Conservation (phyloP, 2,329 filamentous ascomycete genomes). For the Trichophyton schoenleinii region DNA sequence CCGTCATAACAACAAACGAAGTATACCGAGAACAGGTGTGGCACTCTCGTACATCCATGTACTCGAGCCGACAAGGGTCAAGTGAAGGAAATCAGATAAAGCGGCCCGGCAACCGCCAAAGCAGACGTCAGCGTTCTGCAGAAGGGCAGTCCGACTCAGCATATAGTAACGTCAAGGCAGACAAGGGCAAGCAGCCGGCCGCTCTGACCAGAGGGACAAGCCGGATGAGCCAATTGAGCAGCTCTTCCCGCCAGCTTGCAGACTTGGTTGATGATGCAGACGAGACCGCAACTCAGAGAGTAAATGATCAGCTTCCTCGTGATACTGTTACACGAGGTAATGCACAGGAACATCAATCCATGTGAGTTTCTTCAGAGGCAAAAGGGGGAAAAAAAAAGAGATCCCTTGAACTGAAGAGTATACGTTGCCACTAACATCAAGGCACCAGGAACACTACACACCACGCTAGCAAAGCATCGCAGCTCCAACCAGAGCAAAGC, state of each 20-base stretch:
- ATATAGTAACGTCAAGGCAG: neutral
- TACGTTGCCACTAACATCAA: neutral
- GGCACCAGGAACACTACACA: neutral
- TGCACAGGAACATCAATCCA: conserved; percentile 39
- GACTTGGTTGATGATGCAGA: conserved; percentile 56
- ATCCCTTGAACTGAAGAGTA: neutral
- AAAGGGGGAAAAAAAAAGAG: neutral
- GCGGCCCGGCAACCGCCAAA: conserved; percentile 16
- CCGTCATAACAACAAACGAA: conserved; percentile 75
- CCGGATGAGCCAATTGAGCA: conserved; percentile 35
- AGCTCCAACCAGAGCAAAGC: neutral
- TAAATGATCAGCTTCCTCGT: conserved; percentile 42
- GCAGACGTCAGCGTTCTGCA: neutral
- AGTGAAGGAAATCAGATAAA: conserved; percentile 24
- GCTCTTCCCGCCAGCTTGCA: conserved; percentile 45
- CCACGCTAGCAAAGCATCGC: neutral
- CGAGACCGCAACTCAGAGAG: conserved; percentile 50
- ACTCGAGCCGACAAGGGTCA: conserved; percentile 39
- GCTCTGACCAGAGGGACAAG: conserved; percentile 14
- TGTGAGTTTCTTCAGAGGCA: conserved; percentile 9
- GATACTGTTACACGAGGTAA: conserved; percentile 43
- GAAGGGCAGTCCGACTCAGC: neutral
- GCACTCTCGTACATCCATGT: conserved; percentile 44
- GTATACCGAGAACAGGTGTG: conserved; percentile 47
- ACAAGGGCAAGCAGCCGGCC: neutral